phyloP scores from a whole-genome alignment of 345 rosid species.

The Aegle marmelos region DNA sequence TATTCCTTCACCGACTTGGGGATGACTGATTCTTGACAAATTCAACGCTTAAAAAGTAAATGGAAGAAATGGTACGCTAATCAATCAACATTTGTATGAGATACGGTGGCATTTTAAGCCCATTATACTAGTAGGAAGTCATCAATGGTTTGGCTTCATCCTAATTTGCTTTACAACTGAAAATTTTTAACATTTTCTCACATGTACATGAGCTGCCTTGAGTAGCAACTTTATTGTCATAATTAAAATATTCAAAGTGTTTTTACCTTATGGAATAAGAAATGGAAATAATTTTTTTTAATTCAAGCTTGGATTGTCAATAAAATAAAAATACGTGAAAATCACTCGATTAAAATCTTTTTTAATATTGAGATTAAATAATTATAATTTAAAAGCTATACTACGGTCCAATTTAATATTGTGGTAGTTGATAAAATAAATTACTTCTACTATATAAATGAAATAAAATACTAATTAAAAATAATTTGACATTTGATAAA shows the following conservation, averaged over 20 bases:
- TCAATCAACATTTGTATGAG: neutral
- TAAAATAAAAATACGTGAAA: too few species aligned
- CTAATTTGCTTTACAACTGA: neutral
- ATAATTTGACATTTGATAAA: too few species aligned
- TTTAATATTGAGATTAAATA: too few species aligned
- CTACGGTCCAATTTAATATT: too few species aligned
- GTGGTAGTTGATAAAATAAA: too few species aligned
- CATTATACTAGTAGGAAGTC: neutral
- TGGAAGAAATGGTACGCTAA: neutral
- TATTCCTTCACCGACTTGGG: neutral
- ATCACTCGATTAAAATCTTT: fast-evolving
- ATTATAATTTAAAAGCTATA: too few species aligned
- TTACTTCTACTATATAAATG: too few species aligned
- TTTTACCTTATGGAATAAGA: neutral
- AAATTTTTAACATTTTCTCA: neutral
- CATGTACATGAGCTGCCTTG: neutral
- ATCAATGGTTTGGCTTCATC: neutral
- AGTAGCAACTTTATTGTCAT: neutral
- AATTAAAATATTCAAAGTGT: neutral
- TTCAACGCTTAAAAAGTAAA: too few species aligned
- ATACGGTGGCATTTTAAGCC: neutral
- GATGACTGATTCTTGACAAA: neutral
- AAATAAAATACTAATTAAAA: too few species aligned
- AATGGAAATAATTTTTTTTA: too few species aligned
- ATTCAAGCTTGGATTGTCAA: too few species aligned